These are phyloP conservation scores for Erodium moschatum DNA, from an alignment of 441 rosid genomes.

Conservation along the genomic window DNA sequence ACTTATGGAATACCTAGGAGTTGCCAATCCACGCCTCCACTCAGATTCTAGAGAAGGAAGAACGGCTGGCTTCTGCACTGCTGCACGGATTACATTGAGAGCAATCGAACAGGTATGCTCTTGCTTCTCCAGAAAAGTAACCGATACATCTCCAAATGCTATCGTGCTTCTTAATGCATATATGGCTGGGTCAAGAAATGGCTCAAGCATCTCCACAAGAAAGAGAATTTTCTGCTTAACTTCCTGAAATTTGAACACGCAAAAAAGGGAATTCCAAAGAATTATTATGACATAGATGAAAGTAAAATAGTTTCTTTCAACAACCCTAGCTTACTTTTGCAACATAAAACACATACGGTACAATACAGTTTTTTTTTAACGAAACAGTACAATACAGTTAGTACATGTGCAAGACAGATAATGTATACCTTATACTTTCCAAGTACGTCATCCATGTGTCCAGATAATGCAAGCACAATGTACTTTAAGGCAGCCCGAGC, in stretches of 20 bases:
- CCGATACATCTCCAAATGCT: slow-evolving; percentile 55
- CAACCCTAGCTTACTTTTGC: slow-evolving; percentile 2
- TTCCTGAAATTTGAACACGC: slow-evolving; percentile 58
- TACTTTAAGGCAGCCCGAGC: slow-evolving; percentile 75
- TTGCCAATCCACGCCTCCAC: slow-evolving; percentile 75
- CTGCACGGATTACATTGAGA: slow-evolving; percentile 60
- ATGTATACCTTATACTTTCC: slow-evolving; percentile 67
- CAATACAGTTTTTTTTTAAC: too few relatives aligned
- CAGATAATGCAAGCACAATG: slow-evolving; percentile 69
- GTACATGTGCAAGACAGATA: slow-evolving; percentile 12
- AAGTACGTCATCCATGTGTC: slow-evolving; percentile 71
- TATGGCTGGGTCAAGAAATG: slow-evolving; percentile 71
- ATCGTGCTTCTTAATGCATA: slow-evolving; percentile 42
- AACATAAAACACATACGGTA: not conserved
- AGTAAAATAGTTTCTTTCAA: slow-evolving; percentile 5
- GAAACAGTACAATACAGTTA: slow-evolving; percentile 3
- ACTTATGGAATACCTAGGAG: slow-evolving; percentile 54
- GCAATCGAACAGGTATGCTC: slow-evolving; percentile 52
- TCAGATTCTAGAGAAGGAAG: slow-evolving; percentile 75
- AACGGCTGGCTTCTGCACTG: slow-evolving; percentile 62
- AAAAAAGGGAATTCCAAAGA: slow-evolving; percentile 50
- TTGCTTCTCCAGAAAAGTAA: slow-evolving; percentile 45
- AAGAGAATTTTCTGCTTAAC: slow-evolving; percentile 75
- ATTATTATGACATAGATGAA: not conserved
- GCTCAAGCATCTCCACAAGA: slow-evolving; percentile 80